A percentile compares a stretch with the other conserved stretches of the same genome.
These are phyloP conservation scores for Ceriops decandra DNA, from an alignment of 345 rosid genomes.

Conservation along the genomic window DNA sequence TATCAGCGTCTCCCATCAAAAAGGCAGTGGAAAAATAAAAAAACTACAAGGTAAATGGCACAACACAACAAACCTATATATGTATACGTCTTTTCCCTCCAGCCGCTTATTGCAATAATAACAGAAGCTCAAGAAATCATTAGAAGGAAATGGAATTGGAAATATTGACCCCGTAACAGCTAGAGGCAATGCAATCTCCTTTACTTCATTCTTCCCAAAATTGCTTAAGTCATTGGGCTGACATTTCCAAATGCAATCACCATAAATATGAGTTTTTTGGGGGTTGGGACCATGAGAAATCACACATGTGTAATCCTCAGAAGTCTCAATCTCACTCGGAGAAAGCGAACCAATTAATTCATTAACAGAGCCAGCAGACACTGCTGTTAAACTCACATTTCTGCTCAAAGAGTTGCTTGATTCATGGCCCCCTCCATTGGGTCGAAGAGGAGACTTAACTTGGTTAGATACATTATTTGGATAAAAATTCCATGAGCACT, in stretches of 20 bases:
- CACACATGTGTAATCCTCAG: constrained; percentile 92
- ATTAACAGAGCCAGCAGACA: constrained; percentile 22
- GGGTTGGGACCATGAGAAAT: constrained; percentile 79
- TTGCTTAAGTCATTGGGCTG: constrained; percentile 33
- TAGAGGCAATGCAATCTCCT: constrained; percentile 16
- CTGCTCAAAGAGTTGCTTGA: not conserved
- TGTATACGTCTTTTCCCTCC: constrained; percentile 67
- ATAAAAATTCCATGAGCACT: constrained; percentile 24
- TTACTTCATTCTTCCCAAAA: constrained; percentile 14
- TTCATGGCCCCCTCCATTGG: constrained; percentile 23
- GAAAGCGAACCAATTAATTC: constrained; percentile 35
- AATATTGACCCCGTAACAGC: constrained; percentile 11
- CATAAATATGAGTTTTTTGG: constrained; percentile 72
- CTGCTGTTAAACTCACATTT: constrained; percentile 22
- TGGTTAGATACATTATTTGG: constrained; percentile 10
- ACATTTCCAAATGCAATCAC: constrained; percentile 68
- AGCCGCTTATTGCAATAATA: constrained; percentile 63
- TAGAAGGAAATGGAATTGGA: constrained; percentile 20
- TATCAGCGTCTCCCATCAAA: not conserved
- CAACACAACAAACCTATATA: constrained; percentile 61
- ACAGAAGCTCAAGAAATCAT: constrained; percentile 65
- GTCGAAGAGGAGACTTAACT: constrained; percentile 28
- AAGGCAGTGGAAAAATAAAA: not conserved
- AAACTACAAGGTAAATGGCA: not conserved
- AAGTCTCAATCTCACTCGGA: constrained; percentile 69